These are phyloP conservation scores for Pisolithus tinctorius DNA, from an alignment of 768 basidiomycete species.

Conservation along the genomic window DNA sequence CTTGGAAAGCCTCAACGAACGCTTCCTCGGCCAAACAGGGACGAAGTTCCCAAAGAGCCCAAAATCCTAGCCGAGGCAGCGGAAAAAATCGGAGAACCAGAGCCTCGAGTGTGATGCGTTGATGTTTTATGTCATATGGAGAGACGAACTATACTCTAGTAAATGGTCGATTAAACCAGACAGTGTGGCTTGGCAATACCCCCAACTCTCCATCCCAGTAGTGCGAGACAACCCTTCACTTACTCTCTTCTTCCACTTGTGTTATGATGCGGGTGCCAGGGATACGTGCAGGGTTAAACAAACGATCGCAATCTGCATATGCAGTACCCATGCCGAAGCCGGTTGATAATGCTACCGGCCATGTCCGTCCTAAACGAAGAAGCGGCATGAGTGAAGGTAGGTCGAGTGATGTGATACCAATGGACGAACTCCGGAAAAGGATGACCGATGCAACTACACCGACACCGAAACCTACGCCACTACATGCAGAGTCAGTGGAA, in stretches of 20 bases:
- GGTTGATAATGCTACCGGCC: constrained; percentile 82
- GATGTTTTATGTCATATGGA: constrained; percentile 11
- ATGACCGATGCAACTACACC: constrained; percentile 88
- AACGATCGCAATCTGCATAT: constrained; percentile 88
- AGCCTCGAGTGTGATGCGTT: neutral
- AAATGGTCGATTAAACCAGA: constrained; percentile 13
- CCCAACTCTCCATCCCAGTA: neutral
- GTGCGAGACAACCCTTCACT: constrained; percentile 20
- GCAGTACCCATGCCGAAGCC: constrained; percentile 86
- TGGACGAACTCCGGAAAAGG: constrained; percentile 78
- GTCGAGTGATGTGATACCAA: neutral
- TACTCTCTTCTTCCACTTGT: constrained; percentile 18
- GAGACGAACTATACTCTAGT: constrained; percentile 26
- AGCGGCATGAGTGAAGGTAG: constrained; percentile 2
- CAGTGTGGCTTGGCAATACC: neutral
- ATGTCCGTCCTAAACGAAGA: constrained; percentile 66
- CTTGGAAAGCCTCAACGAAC: constrained; percentile 43
- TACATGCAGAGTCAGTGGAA: constrained; percentile 25
- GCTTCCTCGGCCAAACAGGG: constrained; percentile 20
- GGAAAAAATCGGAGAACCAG: constrained; percentile 14
- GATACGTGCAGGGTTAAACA: constrained; percentile 86
- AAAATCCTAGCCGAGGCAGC: constrained; percentile 4
- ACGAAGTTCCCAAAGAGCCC: constrained; percentile 6
- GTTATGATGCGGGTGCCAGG: constrained; percentile 75
- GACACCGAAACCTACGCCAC: constrained; percentile 82